A percentile compares a stretch with the other conserved stretches of the same genome.
These are phyloP conservation scores for Peronosclerospora sorghi DNA, from an alignment of 352 stramenopile genomes.

Conservation along the genomic window DNA sequence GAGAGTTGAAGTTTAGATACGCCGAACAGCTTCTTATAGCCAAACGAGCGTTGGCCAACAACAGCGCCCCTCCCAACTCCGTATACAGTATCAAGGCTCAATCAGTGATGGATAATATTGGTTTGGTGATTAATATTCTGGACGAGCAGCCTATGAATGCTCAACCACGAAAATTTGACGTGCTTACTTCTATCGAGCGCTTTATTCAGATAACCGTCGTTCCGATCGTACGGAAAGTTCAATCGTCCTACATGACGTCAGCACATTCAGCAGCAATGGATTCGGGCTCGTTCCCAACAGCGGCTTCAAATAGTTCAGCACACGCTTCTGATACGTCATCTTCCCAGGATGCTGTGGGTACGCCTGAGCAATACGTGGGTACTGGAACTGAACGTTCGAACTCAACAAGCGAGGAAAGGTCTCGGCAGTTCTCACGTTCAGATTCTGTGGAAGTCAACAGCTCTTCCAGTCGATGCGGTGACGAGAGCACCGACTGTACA, in stretches of 20 bases:
- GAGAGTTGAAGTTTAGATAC: slow-evolving; percentile 36
- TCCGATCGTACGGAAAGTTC: slow-evolving; percentile 63
- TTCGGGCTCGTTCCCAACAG: slow-evolving; percentile 1
- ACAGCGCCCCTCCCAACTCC: slow-evolving; percentile 47
- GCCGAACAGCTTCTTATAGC: slow-evolving; percentile 41
- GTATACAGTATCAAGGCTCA: slow-evolving; percentile 60
- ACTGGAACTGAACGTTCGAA: slow-evolving; percentile 3
- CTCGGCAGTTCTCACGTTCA: slow-evolving; percentile 4
- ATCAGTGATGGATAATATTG: slow-evolving; percentile 77
- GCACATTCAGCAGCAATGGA: not conserved
- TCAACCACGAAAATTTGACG: slow-evolving; percentile 50
- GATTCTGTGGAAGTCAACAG: slow-evolving; percentile 10
- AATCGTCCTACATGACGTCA: slow-evolving; percentile 9
- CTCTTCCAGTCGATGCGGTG: not conserved
- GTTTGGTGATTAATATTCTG: slow-evolving; percentile 53
- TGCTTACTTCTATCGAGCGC: slow-evolving; percentile 67
- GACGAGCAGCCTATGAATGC: slow-evolving; percentile 27
- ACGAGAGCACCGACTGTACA: not conserved
- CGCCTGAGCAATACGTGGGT: slow-evolving; percentile 3
- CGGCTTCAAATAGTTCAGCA: slow-evolving; percentile 3
- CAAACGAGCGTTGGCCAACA: slow-evolving; percentile 53
- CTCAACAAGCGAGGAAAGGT: too few species aligned
- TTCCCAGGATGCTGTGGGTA: not conserved
- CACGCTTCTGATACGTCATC: slow-evolving; percentile 1
- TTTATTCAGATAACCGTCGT: slow-evolving; percentile 74